Base-by-base conservation (phyloP, 768 basidiomycete genomes). In the Lanmaoa pseudosensibilis region DNA sequence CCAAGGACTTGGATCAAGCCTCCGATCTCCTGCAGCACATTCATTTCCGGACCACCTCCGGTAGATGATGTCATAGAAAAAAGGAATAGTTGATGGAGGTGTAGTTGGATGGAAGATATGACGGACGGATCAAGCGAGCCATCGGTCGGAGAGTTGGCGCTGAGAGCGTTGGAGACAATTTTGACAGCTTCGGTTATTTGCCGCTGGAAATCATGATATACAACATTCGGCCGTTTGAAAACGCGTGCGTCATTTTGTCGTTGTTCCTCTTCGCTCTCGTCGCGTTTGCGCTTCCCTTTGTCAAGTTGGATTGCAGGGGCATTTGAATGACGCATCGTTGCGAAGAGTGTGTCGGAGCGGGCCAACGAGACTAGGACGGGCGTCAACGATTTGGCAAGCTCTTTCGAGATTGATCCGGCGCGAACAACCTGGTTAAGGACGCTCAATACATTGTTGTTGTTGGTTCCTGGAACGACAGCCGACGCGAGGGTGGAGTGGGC, bases 1-100 rank as follows among this genome's bases (percentile, higher is more conserved):
- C 89, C 89, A 43, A 92, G 80, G 59, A 91, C 87, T 63, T 92
- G 90, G 54, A 92, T 88, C 50, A 92, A 77, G n/a, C 87, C 88
- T 41, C 85, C 82, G 39, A 92, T 82, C 69, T 92, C 90, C 66
- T 89, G 88, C 2, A 92, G 73, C 1, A 78, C 75, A 54, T 81
- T 79, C 74, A 80, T 82, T 50, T 80, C 80, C 46, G 67, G 74
- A 32, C 81, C 84, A 27, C 78, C 78, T 27, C 74, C 71, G 7
- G 81, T 71, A 13, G 84, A 84, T 36, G 85, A 88, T 12, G 87
- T 91, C 55, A 90, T 84, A 2, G 86, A 82, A 67, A 92, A 92
- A 30, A 90, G 76, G 67, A 90, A 91, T 11, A 90, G 75, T 59
- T 90, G 88, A 59, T 92, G 88, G 15, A 92, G 79, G 36, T 83